Percentiles rank a stretch among this genome's conserved stretches.
These are phyloP conservation scores for Lindgomyces ingoldianus DNA, from an alignment of 495 filamentous ascomycete species.

Conservation along the genomic window DNA sequence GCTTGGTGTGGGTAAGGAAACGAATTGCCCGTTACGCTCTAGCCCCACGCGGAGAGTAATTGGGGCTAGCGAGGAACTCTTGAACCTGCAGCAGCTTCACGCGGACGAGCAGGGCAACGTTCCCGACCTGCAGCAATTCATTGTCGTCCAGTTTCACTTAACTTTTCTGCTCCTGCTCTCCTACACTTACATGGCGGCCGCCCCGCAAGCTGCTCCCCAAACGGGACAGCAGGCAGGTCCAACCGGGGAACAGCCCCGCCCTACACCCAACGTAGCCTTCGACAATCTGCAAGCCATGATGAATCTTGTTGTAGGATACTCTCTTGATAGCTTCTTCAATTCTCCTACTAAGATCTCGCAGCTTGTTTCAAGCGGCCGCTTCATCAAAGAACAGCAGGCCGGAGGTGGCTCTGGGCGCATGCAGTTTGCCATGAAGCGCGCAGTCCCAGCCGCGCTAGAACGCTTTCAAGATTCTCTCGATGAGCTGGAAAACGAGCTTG, in stretches of 20 bases:
- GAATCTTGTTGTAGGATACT: conserved; percentile 33
- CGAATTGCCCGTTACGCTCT: too few relatives aligned
- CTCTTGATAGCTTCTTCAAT: not conserved
- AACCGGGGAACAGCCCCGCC: not conserved
- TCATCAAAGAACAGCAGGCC: conserved; percentile 23
- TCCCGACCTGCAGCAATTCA: too few relatives aligned
- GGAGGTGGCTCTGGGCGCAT: conserved; percentile 3
- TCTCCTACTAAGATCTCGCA: conserved; percentile 3
- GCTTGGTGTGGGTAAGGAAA: not conserved
- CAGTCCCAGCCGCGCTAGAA: conserved; percentile 26
- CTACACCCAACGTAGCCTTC: not conserved
- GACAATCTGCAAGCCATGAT: conserved; percentile 38
- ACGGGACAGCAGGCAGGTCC: too few relatives aligned
- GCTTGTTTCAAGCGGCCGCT: conserved; percentile 30
- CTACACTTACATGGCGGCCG: not conserved
- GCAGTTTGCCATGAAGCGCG: conserved; percentile 13
- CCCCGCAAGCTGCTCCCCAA: not conserved
- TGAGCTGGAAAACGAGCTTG: conserved; percentile 38
- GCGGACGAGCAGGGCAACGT: too few relatives aligned
- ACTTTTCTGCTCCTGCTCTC: too few relatives aligned
- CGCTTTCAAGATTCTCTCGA: conserved; percentile 41
- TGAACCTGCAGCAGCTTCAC: too few relatives aligned
- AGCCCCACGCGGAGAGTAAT: too few relatives aligned
- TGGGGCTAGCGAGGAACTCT: too few relatives aligned
- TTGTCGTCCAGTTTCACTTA: too few relatives aligned